Evolutionary conservation across 495 filamentous ascomycete genomes (phyloP).

Genomic region (Pyrenula massariospora): DNA sequence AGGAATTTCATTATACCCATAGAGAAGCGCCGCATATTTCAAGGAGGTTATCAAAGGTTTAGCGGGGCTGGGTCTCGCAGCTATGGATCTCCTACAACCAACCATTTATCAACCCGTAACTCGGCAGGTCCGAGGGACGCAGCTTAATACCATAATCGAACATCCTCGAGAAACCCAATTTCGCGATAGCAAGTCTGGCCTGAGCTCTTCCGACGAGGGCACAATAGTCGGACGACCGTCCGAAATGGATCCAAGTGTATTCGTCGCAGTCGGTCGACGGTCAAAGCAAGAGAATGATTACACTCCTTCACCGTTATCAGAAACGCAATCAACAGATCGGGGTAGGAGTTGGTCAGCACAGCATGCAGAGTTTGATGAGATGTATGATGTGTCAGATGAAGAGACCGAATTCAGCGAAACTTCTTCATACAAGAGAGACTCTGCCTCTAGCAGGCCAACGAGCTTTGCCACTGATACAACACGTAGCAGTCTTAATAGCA

Average conservation of each 20-base stretch:
- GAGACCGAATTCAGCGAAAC: constrained; percentile 46
- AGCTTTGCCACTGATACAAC: constrained; percentile 25
- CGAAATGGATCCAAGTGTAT: background rate
- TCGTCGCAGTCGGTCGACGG: background rate
- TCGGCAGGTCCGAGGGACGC: constrained; percentile 58
- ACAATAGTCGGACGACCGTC: background rate
- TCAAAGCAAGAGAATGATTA: background rate
- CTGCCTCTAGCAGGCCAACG: constrained; percentile 23
- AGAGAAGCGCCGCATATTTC: background rate
- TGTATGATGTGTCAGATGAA: constrained; percentile 73
- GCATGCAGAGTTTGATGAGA: constrained; percentile 54
- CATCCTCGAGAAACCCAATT: constrained; percentile 33
- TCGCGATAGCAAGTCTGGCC: constrained; percentile 7
- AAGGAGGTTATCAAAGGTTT: background rate
- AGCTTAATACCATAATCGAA: constrained; percentile 83
- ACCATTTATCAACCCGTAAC: constrained; percentile 49
- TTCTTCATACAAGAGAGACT: constrained; percentile 21
- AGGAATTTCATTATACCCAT: background rate
- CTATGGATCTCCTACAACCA: background rate
- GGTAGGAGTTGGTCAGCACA: constrained; percentile 19
- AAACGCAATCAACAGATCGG: constrained; percentile 12
- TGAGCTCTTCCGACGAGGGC: background rate
- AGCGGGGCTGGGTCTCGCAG: background rate
- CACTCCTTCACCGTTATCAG: constrained; percentile 2
- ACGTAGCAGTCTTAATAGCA: constrained; percentile 22